These are phyloP conservation scores for Guadua angustifolia DNA, from an alignment of 176 grass and related monocot species.

Conservation along the genomic window DNA sequence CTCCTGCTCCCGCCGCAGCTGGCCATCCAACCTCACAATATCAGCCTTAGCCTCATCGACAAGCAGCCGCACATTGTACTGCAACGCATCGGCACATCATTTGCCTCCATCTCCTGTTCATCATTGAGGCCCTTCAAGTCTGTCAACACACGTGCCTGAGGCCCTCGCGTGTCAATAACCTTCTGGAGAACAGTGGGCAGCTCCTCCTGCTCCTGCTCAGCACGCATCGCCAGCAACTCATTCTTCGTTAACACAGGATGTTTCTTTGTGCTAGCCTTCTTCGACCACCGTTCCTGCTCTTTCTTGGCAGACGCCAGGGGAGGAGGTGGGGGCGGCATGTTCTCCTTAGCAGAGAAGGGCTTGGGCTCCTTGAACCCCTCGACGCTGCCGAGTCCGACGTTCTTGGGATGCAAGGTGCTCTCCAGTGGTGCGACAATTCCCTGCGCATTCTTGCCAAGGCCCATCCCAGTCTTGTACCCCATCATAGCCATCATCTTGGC, in stretches of 20 bases:
- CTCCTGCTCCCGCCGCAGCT: constrained; percentile 58
- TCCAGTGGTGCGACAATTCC: constrained; percentile 58
- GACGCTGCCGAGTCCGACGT: constrained; percentile 69
- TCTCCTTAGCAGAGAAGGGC: constrained; percentile 46
- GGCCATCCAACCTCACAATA: constrained; percentile 67
- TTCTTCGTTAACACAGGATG: constrained; percentile 62
- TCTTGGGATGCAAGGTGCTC: constrained; percentile 60
- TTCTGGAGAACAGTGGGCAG: constrained; percentile 60
- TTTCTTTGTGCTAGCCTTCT: constrained; percentile 54
- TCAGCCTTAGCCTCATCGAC: constrained; percentile 68
- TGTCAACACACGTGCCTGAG: constrained; percentile 62
- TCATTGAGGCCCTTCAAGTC: constrained; percentile 69
- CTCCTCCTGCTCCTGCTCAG: constrained; percentile 65
- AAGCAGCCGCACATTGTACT: constrained; percentile 76
- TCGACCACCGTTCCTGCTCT: constrained; percentile 65
- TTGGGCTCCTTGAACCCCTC: constrained; percentile 81
- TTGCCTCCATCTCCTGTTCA: constrained; percentile 65
- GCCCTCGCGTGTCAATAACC: constrained; percentile 84
- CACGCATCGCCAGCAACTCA: constrained; percentile 60
- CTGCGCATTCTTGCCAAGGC: constrained; percentile 73
- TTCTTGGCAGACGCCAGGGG: neutral
- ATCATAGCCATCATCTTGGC: constrained; percentile 75
- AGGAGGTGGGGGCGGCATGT: neutral
- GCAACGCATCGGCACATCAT: constrained; percentile 79
- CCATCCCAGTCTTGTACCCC: constrained; percentile 71